Evolutionary conservation across 225 moss, liverwort and hornwort genomes (phyloP).

Genomic region (Asterella californica): DNA sequence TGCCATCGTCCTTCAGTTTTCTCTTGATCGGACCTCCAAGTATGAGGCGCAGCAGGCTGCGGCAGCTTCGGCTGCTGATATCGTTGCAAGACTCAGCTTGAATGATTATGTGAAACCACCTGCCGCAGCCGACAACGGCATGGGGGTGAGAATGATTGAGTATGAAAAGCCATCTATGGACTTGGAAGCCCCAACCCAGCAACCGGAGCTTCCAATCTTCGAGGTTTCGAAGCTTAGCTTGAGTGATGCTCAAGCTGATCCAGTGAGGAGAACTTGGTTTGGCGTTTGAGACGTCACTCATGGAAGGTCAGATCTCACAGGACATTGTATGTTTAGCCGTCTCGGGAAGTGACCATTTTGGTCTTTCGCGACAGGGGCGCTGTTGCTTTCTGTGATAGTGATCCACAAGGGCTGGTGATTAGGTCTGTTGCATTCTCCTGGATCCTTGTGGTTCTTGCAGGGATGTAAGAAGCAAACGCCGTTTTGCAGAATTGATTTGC

Average conservation of each 20-base stretch:
- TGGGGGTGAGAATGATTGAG: not conserved
- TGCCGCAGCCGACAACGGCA: not conserved
- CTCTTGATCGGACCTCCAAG: not conserved
- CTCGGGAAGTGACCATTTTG: not conserved
- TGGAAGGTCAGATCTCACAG: not conserved
- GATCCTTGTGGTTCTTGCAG: not conserved
- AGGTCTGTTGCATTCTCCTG: not conserved
- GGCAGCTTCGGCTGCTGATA: constrained; percentile 3
- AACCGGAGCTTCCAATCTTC: constrained; percentile 4
- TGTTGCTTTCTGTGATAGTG: not conserved
- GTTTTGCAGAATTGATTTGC: not conserved
- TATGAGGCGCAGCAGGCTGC: not conserved
- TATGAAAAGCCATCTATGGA: not conserved
- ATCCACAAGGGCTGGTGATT: not conserved
- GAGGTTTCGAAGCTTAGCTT: constrained; percentile 17
- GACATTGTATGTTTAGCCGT: not conserved
- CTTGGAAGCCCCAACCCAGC: not conserved
- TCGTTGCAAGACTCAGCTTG: constrained; percentile 16
- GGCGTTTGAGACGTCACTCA: not conserved
- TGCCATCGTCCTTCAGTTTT: not conserved
- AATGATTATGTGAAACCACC: not conserved
- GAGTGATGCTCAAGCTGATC: constrained; percentile 11
- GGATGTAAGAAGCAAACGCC: not conserved
- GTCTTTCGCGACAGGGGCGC: not conserved
- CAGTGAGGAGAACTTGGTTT: not conserved